These are phyloP conservation scores for Hortaea sp. DNA, from an alignment of 2,329 filamentous ascomycete genomes.

Conservation along the genomic window DNA sequence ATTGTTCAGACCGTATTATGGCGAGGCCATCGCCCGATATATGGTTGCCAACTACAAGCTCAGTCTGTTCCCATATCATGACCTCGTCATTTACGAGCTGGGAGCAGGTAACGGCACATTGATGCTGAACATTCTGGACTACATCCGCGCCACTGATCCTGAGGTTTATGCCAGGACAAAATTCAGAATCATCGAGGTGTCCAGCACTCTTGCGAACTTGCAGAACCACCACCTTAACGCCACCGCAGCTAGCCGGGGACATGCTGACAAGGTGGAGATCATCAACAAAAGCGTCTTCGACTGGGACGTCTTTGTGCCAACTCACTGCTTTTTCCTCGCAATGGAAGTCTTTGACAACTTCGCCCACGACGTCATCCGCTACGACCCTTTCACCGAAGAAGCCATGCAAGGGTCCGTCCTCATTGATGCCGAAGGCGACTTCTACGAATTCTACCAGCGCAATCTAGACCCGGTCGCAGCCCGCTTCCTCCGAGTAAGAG, in stretches of 20 bases:
- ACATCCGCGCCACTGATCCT: constrained; percentile 79
- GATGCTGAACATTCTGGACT: constrained; percentile 97
- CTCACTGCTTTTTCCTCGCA: constrained; percentile 93
- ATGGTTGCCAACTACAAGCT: constrained; percentile 93
- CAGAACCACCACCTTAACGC: constrained; percentile 63
- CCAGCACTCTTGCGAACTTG: constrained; percentile 63
- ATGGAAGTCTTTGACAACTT: constrained; percentile 99
- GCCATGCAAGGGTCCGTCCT: constrained; percentile 84
- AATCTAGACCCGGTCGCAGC: constrained; percentile 71
- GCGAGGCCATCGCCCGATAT: constrained; percentile 93
- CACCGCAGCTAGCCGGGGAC: constrained; percentile 59
- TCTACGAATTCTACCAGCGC: constrained; percentile 85
- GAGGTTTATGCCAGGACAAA: constrained; percentile 89
- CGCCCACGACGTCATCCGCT: constrained; percentile 86
- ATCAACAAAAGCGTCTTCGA: constrained; percentile 93
- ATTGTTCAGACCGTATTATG: constrained; percentile 92
- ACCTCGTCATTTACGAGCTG: constrained; percentile 98
- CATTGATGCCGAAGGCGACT: constrained; percentile 74
- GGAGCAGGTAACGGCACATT: constrained; percentile 93
- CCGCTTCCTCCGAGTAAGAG: constrained; percentile 73
- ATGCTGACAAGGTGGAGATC: constrained; percentile 80
- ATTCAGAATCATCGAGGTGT: constrained; percentile 95
- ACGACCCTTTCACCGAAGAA: constrained; percentile 69
- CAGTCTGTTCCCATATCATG: constrained; percentile 87
- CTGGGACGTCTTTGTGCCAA: constrained; percentile 79